Evolutionary conservation across 2,329 filamentous ascomycete species (phyloP).

Genomic region (Cercospora nicotianae): DNA sequence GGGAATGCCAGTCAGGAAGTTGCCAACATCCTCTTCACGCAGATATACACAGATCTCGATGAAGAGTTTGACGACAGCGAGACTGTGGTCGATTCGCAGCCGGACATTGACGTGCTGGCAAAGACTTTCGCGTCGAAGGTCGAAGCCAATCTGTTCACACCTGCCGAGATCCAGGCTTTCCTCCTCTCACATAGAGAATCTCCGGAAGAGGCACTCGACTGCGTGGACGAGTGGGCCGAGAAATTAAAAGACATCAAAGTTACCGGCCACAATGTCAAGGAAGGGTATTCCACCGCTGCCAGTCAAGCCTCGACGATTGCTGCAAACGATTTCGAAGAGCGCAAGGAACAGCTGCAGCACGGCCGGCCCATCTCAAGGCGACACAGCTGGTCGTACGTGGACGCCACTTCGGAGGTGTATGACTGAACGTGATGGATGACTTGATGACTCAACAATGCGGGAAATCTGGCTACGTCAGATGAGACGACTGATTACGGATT

Average conservation of each 20-base stretch:
- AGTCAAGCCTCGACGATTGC: constrained; percentile 7
- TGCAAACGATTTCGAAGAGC: not conserved
- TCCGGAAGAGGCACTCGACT: constrained; percentile 45
- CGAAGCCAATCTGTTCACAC: constrained; percentile 48
- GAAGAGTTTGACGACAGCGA: constrained; percentile 7
- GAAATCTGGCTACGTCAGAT: not conserved
- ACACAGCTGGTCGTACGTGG: not conserved
- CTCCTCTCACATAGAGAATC: constrained; percentile 50
- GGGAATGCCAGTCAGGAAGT: constrained; percentile 44
- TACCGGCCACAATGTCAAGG: constrained; percentile 23
- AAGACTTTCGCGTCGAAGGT: constrained; percentile 46
- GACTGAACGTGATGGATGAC: not conserved
- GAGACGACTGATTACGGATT: not conserved
- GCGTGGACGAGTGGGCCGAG: constrained; percentile 45
- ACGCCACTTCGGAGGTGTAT: not conserved
- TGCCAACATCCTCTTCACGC: constrained; percentile 42
- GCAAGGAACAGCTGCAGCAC: not conserved
- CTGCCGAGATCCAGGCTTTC: constrained; percentile 54
- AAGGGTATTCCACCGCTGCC: not conserved
- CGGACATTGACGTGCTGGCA: constrained; percentile 41
- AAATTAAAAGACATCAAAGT: constrained; percentile 15
- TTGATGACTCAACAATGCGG: not conserved
- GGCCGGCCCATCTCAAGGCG: constrained; percentile 3
- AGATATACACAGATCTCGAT: constrained; percentile 32
- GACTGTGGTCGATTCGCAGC: not conserved